Conservation (phyloP, 2,329 filamentous ascomycete genomes). For the Elsinoe necatrix region DNA sequence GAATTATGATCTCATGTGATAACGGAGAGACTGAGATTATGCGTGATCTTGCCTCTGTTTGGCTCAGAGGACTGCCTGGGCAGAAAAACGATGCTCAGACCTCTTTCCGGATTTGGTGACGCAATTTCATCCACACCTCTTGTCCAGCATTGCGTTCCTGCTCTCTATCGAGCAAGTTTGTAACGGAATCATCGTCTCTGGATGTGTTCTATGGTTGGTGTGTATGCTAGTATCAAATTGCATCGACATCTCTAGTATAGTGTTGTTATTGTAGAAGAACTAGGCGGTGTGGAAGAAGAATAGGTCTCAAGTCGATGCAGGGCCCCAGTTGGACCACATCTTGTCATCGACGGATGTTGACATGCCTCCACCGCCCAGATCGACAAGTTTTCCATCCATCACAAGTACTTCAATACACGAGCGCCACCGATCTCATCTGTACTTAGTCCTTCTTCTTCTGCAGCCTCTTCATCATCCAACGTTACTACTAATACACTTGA, state of each 20-base stretch:
- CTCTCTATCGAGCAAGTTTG: not conserved
- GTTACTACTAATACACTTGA: not conserved
- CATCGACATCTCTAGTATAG: not conserved
- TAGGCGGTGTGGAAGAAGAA: not conserved
- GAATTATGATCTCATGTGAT: not conserved
- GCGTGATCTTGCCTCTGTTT: not conserved
- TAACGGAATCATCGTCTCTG: not conserved
- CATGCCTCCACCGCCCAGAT: not conserved
- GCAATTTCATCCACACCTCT: not conserved
- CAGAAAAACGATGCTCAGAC: constrained; percentile 5
- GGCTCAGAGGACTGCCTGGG: not conserved
- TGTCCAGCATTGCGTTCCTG: not conserved
- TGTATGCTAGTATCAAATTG: too few species aligned
- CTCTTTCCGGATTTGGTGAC: not conserved
- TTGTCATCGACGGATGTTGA: constrained; percentile 1
- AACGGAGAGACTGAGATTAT: not conserved
- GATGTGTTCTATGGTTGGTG: not conserved
- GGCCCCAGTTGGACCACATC: not conserved
- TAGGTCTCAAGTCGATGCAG: not conserved
- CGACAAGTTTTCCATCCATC: not conserved
- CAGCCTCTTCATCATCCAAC: not conserved
- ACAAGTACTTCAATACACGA: not conserved
- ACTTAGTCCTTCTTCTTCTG: not conserved
- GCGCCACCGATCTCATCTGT: constrained; percentile 7
- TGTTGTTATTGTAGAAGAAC: not conserved